Percentiles rank a stretch among this genome's conserved stretches.
Evolutionary conservation across 495 filamentous ascomycete species (phyloP).

Genomic region (Glonium stellatum): DNA sequence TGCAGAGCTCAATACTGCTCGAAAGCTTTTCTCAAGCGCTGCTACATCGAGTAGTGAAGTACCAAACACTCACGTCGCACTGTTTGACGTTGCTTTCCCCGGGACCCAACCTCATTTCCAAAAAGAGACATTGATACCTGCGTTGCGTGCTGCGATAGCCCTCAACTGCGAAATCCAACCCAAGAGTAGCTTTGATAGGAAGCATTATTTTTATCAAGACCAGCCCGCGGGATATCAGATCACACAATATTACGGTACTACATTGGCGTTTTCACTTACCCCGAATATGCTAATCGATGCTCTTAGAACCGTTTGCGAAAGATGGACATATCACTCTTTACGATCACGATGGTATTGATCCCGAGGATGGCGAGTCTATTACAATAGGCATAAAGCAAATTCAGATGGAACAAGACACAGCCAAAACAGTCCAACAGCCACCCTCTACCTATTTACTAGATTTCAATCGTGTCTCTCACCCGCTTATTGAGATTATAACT

Average conservation of each 20-base stretch:
- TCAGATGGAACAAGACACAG: slow-evolving; percentile 96
- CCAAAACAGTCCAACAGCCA: slow-evolving; percentile 77
- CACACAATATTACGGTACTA: slow-evolving; percentile 78
- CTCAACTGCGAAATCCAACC: slow-evolving; percentile 70
- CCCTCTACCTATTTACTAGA: slow-evolving; percentile 73
- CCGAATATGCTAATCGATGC: neutral
- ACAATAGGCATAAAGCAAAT: slow-evolving; percentile 81
- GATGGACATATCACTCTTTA: slow-evolving; percentile 65
- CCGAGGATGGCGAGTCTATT: slow-evolving; percentile 58
- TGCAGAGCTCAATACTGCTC: slow-evolving; percentile 80
- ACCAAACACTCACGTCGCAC: slow-evolving; percentile 79
- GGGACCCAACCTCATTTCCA: slow-evolving; percentile 86
- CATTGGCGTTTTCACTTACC: neutral
- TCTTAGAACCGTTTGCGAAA: slow-evolving; percentile 67
- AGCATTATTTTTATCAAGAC: slow-evolving; percentile 99
- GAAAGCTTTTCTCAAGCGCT: slow-evolving; percentile 80
- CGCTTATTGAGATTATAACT: slow-evolving; percentile 93
- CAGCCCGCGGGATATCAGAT: slow-evolving; percentile 96
- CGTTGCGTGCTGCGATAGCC: slow-evolving; percentile 79
- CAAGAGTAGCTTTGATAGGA: slow-evolving; percentile 80
- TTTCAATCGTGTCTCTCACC: slow-evolving; percentile 86
- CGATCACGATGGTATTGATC: slow-evolving; percentile 70
- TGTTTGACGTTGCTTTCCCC: slow-evolving; percentile 85
- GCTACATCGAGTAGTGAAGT: slow-evolving; percentile 58
- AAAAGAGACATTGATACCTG: slow-evolving; percentile 73